Evolutionary conservation across 23 red algal species (phyloP).

Genomic region (Chondrus crispus): DNA sequence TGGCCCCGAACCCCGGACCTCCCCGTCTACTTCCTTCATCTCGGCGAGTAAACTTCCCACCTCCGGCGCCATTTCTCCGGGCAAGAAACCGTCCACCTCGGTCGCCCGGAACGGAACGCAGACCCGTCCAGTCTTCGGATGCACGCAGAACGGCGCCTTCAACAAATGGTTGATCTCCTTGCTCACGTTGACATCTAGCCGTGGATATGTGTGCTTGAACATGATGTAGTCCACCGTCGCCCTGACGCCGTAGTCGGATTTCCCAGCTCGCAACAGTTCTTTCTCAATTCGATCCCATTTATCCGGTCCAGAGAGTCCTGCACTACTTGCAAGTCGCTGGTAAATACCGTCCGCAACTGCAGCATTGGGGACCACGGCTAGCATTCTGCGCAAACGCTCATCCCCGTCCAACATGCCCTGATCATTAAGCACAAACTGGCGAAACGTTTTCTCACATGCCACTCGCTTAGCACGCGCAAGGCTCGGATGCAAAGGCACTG

Average conservation of each 20-base stretch:
- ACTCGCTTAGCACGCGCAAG: constrained; percentile 34
- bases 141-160: constrained; percentile 95
- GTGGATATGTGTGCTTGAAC: constrained; percentile 81
- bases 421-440: constrained; percentile 31
- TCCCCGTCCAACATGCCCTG: constrained; percentile 34
- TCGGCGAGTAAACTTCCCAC: constrained; percentile 49
- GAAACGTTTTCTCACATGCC: constrained; percentile 30
- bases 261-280: constrained; percentile 14
- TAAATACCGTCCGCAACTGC: neutral
- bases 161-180: constrained; percentile 89
- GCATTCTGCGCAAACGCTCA: neutral
- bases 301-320: neutral
- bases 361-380: neutral
- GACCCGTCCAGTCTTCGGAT: constrained; percentile 89
- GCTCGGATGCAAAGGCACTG: constrained; percentile 62
- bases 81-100: constrained; percentile 50
- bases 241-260: neutral
- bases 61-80: constrained; percentile 43
- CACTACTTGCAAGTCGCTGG: neutral
- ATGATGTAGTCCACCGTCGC: constrained; percentile 61
- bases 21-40: constrained; percentile 22
- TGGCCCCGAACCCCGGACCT: neutral
- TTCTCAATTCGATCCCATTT: constrained; percentile 71
- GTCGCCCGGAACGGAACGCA: constrained; percentile 85
- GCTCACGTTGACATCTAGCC: constrained; percentile 90